A percentile compares a stretch with the other conserved stretches of the same genome.
These are phyloP conservation scores for Hermanozyma aechmeae DNA, from an alignment of 805 yeast species.

Conservation along the genomic window DNA sequence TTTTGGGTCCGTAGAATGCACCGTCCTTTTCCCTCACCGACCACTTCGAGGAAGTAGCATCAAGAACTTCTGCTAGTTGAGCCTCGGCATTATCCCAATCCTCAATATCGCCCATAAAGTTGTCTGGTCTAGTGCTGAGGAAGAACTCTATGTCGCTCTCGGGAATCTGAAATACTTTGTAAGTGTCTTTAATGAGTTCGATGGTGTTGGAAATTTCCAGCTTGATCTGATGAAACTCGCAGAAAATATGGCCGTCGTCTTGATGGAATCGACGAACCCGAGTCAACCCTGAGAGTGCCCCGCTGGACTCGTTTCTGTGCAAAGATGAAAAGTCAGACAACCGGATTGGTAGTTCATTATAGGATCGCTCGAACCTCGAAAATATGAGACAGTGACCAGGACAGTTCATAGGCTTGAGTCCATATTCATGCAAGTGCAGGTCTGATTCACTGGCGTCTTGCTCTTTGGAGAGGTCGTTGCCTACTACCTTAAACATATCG, in stretches of 20 bases:
- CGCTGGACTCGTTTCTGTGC: conserved; percentile 92
- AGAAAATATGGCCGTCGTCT: conserved; percentile 96
- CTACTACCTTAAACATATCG: conserved; percentile 86
- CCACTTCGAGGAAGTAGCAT: conserved; percentile 50
- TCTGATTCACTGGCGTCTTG: conserved; percentile 5
- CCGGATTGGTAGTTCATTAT: conserved; percentile 79
- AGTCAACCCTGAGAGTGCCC: conserved; percentile 87
- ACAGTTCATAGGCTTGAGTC: conserved; percentile 91
- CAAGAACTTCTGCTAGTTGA: conserved; percentile 51
- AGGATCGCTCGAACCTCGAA: conserved; percentile 65
- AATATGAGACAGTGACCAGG: conserved; percentile 91
- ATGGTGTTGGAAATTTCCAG: conserved; percentile 66
- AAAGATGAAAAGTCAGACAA: conserved; percentile 83
- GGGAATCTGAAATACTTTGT: conserved; percentile 53
- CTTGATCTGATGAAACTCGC: conserved; percentile 68
- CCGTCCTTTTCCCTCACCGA: conserved; percentile 85
- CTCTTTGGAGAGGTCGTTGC: conserved; percentile 33
- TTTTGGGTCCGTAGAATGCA: conserved; percentile 94
- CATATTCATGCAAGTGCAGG: conserved; percentile 42
- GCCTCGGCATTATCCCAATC: conserved; percentile 83
- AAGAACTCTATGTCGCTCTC: conserved; percentile 45
- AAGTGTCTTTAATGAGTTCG: conserved; percentile 65
- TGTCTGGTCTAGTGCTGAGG: conserved; percentile 81
- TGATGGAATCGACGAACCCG: conserved; percentile 94
- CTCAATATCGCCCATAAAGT: conserved; percentile 63